Evolutionary conservation across 2,329 filamentous ascomycete genomes (phyloP).

Genomic region (Diaporthe nobilis): DNA sequence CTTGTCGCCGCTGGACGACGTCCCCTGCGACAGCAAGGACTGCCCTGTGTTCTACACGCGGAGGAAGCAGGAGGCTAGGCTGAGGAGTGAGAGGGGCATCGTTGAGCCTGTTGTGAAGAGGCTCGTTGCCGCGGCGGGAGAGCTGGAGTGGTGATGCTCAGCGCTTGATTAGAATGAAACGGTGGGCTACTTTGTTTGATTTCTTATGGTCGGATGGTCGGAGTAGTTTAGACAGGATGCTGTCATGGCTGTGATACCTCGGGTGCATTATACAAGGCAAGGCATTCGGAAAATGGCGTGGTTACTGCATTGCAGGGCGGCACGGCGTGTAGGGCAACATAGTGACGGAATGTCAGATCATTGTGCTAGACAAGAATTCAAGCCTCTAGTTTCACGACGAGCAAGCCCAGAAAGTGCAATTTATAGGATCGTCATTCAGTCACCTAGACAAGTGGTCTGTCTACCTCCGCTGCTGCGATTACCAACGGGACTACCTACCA

Average conservation of each 20-base stretch:
- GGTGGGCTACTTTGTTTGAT: neutral
- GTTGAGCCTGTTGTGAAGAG: conserved; percentile 52
- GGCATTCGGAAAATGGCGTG: neutral
- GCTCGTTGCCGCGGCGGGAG: conserved; percentile 50
- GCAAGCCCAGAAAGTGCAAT: neutral
- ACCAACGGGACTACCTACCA: conserved; percentile 24
- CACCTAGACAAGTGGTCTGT: conserved; percentile 17
- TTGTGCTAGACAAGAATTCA: neutral
- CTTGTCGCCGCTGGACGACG: conserved; percentile 79
- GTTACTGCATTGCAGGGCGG: neutral
- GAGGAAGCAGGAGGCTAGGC: conserved; percentile 70
- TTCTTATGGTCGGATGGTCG: neutral
- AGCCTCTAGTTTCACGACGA: neutral
- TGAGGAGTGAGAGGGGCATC: conserved; percentile 56
- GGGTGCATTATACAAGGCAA: neutral
- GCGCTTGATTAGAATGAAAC: conserved; percentile 39
- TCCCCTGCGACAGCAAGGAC: conserved; percentile 91
- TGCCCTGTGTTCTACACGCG: conserved; percentile 93
- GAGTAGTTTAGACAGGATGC: neutral
- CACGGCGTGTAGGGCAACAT: neutral
- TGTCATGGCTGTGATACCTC: neutral
- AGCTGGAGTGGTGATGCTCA: conserved; percentile 53
- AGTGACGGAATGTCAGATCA: neutral
- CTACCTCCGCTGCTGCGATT: conserved; percentile 31
- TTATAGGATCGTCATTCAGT: conserved; percentile 36